A percentile compares a stretch with the other conserved stretches of the same genome.
Evolutionary conservation across 208 protist genomes (phyloP).

Genomic region (Trypanosoma melophagium): DNA sequence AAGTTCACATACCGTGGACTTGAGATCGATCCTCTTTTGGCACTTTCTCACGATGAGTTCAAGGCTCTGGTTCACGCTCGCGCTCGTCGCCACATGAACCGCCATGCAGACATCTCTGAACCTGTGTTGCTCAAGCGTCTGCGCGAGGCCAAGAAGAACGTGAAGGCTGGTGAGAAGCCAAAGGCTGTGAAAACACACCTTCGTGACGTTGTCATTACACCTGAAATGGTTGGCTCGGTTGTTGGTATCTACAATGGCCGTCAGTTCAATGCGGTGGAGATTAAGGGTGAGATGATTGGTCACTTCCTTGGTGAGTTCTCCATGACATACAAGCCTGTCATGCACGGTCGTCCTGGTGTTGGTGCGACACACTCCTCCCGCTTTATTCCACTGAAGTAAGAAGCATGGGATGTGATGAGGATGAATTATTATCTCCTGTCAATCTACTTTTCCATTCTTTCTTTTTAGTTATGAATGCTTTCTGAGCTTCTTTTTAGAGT

Average conservation of each 20-base stretch:
- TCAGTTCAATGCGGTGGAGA: constrained; percentile 98
- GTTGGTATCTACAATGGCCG: constrained; percentile 99
- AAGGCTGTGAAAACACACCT: constrained; percentile 99
- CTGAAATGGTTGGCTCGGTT: constrained; percentile 99
- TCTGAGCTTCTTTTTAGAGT: too few species aligned
- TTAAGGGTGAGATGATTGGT: constrained; percentile 99
- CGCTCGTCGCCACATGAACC: constrained; percentile 93
- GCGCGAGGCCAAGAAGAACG: constrained; percentile 95
- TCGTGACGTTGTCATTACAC: constrained; percentile 99
- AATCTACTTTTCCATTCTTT: not conserved
- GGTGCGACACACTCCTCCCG: constrained; percentile 96
- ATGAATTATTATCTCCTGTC: not conserved
- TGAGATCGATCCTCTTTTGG: constrained; percentile 94
- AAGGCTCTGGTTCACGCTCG: constrained; percentile 93
- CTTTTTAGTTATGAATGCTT: not conserved
- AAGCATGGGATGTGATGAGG: not conserved
- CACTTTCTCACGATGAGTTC: constrained; percentile 94
- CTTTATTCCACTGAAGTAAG: constrained; percentile 89
- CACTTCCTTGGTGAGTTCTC: constrained; percentile 99
- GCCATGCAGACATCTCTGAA: constrained; percentile 90
- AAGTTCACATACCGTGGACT: constrained; percentile 98
- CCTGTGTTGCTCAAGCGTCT: constrained; percentile 97
- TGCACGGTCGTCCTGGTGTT: constrained; percentile 99
- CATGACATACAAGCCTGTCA: constrained; percentile 98
- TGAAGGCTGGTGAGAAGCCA: constrained; percentile 97